Conservation (phyloP, 345 rosid genomes). For the Psidium friedrichsthalianum region DNA sequence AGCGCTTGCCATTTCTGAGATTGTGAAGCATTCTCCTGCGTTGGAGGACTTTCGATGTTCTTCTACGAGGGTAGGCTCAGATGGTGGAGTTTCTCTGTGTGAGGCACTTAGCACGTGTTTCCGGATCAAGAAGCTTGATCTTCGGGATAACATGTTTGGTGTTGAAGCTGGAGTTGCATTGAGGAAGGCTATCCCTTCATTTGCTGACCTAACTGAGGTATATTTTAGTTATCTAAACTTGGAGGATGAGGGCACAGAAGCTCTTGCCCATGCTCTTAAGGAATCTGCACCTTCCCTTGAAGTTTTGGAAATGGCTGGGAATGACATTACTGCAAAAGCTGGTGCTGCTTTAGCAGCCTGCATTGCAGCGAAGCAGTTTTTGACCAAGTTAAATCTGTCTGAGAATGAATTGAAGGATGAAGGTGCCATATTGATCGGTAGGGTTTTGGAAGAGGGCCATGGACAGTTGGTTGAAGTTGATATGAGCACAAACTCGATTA, state of each 20-base stretch:
- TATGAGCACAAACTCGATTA: constrained; percentile 45
- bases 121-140: constrained; percentile 69
- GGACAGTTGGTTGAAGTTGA: constrained; percentile 61
- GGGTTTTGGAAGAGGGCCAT: constrained; percentile 60
- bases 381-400: constrained; percentile 58
- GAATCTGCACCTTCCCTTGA: constrained; percentile 61
- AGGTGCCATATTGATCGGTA: constrained; percentile 62
- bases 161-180: constrained; percentile 65
- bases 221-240: constrained; percentile 77
- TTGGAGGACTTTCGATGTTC: constrained; percentile 81
- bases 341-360: constrained; percentile 43
- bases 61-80: constrained; percentile 65
- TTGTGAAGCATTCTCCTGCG: constrained; percentile 36
- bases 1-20: constrained; percentile 62
- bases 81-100: constrained; percentile 75
- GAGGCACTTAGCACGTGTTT: constrained; percentile 53
- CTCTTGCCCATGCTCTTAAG: constrained; percentile 46
- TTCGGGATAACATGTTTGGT: constrained; percentile 90
- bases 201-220: constrained; percentile 46
- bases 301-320: constrained; percentile 87
- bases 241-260: constrained; percentile 71
- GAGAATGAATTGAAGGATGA: constrained; percentile 90
- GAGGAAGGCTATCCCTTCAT: constrained; percentile 39
- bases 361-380: constrained; percentile 50
- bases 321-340: constrained; percentile 61